phyloP scores from a whole-genome alignment of 164 flowering plant species.

The Chloranthus sessilifolius region DNA sequence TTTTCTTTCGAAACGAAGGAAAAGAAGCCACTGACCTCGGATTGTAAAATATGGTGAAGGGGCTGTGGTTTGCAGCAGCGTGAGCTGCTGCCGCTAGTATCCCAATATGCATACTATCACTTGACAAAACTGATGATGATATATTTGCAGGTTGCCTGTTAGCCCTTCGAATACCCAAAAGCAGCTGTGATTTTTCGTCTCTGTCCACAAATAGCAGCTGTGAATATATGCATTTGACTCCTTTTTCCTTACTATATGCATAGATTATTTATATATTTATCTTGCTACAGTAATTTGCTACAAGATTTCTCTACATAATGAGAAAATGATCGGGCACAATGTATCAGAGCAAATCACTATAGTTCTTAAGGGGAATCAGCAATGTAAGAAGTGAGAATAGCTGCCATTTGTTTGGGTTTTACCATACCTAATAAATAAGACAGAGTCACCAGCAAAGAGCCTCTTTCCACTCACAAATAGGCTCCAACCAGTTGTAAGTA shows the following conservation, averaged over 20 bases:
- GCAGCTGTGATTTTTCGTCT: slow-evolving; percentile 92
- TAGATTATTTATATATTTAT: too few relatives aligned
- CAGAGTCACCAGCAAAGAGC: slow-evolving; percentile 96
- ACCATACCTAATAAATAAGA: slow-evolving; percentile 88
- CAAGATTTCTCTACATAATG: too few relatives aligned
- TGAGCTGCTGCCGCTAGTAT: slow-evolving; percentile 98
- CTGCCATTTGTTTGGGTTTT: too few relatives aligned
- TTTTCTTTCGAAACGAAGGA: neutral
- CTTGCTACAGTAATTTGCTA: too few relatives aligned
- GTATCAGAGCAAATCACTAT: too few relatives aligned
- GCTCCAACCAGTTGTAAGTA: slow-evolving; percentile 99
- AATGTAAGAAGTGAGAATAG: too few relatives aligned
- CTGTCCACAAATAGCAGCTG: slow-evolving; percentile 49
- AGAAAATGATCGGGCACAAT: too few relatives aligned
- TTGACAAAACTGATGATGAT: slow-evolving; percentile 94
- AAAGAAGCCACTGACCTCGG: slow-evolving; percentile 52
- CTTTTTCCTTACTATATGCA: too few relatives aligned
- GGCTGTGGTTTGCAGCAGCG: slow-evolving; percentile 92
- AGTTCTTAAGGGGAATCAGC: too few relatives aligned
- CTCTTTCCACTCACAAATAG: slow-evolving; percentile 93
- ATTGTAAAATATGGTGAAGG: slow-evolving; percentile 83
- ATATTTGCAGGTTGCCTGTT: slow-evolving; percentile 79
- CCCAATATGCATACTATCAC: slow-evolving; percentile 99
- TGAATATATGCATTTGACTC: too few relatives aligned
- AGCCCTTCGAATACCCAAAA: slow-evolving; percentile 86